Conservation (phyloP, 768 basidiomycete genomes). For the Boletus reticulatus region DNA sequence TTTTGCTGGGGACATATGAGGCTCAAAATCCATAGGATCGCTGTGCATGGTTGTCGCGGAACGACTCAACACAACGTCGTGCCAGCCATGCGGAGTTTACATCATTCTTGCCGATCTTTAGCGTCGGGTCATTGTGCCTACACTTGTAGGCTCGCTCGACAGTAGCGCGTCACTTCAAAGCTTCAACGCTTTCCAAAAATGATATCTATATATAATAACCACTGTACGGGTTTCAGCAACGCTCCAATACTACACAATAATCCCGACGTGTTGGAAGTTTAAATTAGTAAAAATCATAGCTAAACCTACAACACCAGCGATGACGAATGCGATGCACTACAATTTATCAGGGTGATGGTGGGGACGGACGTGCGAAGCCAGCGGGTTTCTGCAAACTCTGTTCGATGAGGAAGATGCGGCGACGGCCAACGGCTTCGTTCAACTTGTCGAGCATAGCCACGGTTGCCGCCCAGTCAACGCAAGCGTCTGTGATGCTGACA, state of each 20-base stretch:
- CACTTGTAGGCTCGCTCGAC: no score
- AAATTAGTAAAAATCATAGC: background rate
- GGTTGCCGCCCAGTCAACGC: constrained; percentile 83
- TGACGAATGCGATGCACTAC: background rate
- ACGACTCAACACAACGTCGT: no score
- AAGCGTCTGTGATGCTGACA: constrained; percentile 90
- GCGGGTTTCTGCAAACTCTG: constrained; percentile 26
- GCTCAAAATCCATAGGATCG: no score
- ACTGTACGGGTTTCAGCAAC: background rate
- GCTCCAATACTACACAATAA: background rate
- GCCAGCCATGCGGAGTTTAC: no score
- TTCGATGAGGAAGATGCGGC: constrained; percentile 25
- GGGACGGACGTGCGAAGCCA: constrained; percentile 22
- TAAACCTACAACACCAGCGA: constrained; percentile 6
- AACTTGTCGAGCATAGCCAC: constrained; percentile 70
- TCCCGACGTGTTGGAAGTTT: background rate
- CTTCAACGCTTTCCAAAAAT: no score
- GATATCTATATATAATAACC: no score
- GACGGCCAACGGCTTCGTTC: constrained; percentile 43
- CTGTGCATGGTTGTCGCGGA: no score
- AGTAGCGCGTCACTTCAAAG: no score
- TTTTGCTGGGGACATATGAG: no score
- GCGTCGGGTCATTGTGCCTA: no score
- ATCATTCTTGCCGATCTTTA: no score
- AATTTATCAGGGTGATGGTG: constrained; percentile 11